phyloP scores from a whole-genome alignment of 176 grass and related monocot genomes.

The Sorghum bicolor region Sorghum_bicolor_NCBIv3 NC_012871.2:72875001-72875500 shows the following conservation, averaged over 20 bases:
- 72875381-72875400: slow-evolving; percentile 27
- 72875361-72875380: slow-evolving; percentile 22
- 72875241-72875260: slow-evolving; percentile 5
- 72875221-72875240: slow-evolving; percentile 30
- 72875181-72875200: slow-evolving; percentile 87
- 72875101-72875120: slow-evolving; percentile 5
- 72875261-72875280: background rate
- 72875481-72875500: slow-evolving; percentile 7
- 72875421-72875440: slow-evolving; percentile 41
- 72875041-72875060: slow-evolving; percentile 51
- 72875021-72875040: slow-evolving; percentile 22
- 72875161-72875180: slow-evolving; percentile 61
- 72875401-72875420: slow-evolving; percentile 27
- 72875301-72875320: slow-evolving; percentile 9
- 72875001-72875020: slow-evolving; percentile 55
- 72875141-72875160: slow-evolving; percentile 23
- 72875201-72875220: slow-evolving; percentile 43
- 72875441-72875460: slow-evolving; percentile 44
- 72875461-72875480: slow-evolving; percentile 31
- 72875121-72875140: slow-evolving; percentile 7
- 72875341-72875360: slow-evolving; percentile 32
- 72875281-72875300: background rate
- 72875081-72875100: slow-evolving; percentile 14
- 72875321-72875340: slow-evolving; percentile 43
- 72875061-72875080: slow-evolving; percentile 61